A percentile compares a stretch with the other conserved stretches of the same genome.
These are phyloP conservation scores for Pneumocystis wakefieldiae DNA, from an alignment of 1,139 yeast species.

Conservation along the genomic window DNA sequence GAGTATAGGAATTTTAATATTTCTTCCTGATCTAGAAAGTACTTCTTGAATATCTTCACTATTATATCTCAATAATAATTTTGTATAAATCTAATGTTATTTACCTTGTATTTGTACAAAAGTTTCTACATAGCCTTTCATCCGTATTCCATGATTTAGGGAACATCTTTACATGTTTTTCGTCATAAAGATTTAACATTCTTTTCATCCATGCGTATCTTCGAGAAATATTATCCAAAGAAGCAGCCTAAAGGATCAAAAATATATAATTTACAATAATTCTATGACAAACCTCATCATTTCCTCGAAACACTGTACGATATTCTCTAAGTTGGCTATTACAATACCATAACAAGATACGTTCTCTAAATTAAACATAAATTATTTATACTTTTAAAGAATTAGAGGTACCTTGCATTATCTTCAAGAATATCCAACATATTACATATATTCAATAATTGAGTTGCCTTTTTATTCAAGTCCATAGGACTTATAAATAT, in stretches of 20 bases:
- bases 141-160: slow-evolving; percentile 62
- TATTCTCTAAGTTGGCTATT: slow-evolving; percentile 59
- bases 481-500: slow-evolving; percentile 23
- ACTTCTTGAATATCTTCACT: slow-evolving; percentile 45
- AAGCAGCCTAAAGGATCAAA: slow-evolving; percentile 44
- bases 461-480: slow-evolving; percentile 14
- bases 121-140: slow-evolving; percentile 41
- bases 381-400: not conserved
- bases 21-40: slow-evolving; percentile 24
- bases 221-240: slow-evolving; percentile 69
- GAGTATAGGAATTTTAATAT: slow-evolving; percentile 42
- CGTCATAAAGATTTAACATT: slow-evolving; percentile 45
- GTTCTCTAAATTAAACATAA: slow-evolving; percentile 27
- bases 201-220: slow-evolving; percentile 71
- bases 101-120: slow-evolving; percentile 35
- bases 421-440: slow-evolving; percentile 55
- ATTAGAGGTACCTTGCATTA: slow-evolving; percentile 24
- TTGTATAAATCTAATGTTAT: not conserved
- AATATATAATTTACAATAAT: not conserved
- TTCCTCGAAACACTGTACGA: slow-evolving; percentile 51
- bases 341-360: slow-evolving; percentile 61
- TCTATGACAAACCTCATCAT: slow-evolving; percentile 39
- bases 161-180: slow-evolving; percentile 40
- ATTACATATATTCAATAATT: slow-evolving; percentile 48
- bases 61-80: slow-evolving; percentile 26